Evolutionary conservation across 1,139 yeast genomes (phyloP).

Genomic region (Protomyces gravidus): DNA sequence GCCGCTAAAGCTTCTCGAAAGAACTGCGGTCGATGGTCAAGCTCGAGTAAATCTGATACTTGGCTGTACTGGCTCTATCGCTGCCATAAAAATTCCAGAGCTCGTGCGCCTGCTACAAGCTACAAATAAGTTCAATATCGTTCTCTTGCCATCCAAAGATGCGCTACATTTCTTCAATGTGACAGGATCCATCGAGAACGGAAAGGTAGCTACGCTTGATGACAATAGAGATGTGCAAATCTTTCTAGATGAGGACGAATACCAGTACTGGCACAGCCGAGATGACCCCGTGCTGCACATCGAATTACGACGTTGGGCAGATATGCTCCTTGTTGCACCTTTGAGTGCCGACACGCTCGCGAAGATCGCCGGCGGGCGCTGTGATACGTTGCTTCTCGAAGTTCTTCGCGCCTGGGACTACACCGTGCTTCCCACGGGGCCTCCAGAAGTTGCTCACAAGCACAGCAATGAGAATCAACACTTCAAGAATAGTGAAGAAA

Average conservation of each 20-base stretch:
- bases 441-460: background rate
- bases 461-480: background rate
- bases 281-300: constrained; percentile 77
- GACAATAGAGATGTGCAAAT: constrained; percentile 63
- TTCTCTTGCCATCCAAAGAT: constrained; percentile 75
- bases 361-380: constrained; percentile 81
- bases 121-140: constrained; percentile 40
- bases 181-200: constrained; percentile 66
- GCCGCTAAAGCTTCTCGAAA: background rate
- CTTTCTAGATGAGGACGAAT: constrained; percentile 92
- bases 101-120: background rate
- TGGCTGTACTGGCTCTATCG: constrained; percentile 95
- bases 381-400: constrained; percentile 78
- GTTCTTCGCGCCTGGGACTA: constrained; percentile 91
- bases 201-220: constrained; percentile 77
- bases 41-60: constrained; percentile 54
- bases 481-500: background rate
- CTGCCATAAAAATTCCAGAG: constrained; percentile 80
- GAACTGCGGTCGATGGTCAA: background rate
- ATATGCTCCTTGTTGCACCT: constrained; percentile 84
- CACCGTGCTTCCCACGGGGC: constrained; percentile 37
- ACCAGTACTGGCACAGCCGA: constrained; percentile 54
- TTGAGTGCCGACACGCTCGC: constrained; percentile 90
- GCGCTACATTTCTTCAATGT: constrained; percentile 56
- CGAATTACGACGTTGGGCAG: constrained; percentile 93